phyloP scores from a whole-genome alignment of 1,139 yeast species.

The Candida sanyaensis region DNA sequence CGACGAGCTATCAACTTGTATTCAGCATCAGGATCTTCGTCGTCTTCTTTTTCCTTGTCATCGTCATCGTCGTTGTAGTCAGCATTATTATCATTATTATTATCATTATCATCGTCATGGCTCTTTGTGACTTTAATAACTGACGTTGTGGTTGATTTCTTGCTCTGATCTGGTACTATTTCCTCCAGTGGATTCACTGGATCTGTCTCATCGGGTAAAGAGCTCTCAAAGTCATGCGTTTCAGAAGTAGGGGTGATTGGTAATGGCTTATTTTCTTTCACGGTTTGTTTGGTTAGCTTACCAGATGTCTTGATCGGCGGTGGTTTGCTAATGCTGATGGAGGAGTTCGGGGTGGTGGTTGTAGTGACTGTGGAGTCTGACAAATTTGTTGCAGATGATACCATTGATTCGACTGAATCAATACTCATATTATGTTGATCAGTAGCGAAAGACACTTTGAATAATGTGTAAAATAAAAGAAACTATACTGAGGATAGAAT shows the following conservation, averaged over 20 bases:
- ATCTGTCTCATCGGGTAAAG: neutral
- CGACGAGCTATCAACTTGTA: slow-evolving; percentile 13
- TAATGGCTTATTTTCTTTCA: slow-evolving; percentile 5
- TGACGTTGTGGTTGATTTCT: no score
- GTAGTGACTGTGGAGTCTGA: neutral
- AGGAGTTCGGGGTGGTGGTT: slow-evolving; percentile 5
- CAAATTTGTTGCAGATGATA: slow-evolving; percentile 3
- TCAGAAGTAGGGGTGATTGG: slow-evolving; percentile 4
- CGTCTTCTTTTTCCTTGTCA: neutral
- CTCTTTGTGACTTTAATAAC: no score
- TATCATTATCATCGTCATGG: no score
- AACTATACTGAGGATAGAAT: no score
- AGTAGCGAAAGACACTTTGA: slow-evolving; percentile 2
- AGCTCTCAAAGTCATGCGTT: neutral
- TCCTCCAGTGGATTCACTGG: neutral
- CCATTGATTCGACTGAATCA: slow-evolving; percentile 8
- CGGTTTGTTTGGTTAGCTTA: neutral
- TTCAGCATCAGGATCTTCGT: slow-evolving; percentile 5
- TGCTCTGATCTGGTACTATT: neutral
- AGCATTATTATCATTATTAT: no score
- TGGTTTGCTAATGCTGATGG: slow-evolving; percentile 5
- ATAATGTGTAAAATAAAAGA: neutral
- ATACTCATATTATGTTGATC: neutral
- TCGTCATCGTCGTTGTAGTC: neutral
- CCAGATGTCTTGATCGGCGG: slow-evolving; percentile 3